Conservation (phyloP, 192 early-diverging fungal species). For the Blastocladiella britannica region DNA sequence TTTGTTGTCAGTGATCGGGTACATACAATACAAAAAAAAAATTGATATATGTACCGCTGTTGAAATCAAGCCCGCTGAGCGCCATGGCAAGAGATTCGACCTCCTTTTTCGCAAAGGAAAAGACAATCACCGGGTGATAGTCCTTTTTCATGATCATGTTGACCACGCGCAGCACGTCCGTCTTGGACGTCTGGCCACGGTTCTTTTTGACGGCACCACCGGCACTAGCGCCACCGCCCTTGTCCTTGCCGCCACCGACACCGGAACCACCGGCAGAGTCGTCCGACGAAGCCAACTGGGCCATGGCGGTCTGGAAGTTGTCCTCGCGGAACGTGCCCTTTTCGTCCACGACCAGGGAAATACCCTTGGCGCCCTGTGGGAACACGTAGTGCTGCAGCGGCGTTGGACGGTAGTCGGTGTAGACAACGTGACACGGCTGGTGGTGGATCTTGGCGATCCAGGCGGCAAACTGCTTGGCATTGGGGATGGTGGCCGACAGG, state of each 20-base stretch:
- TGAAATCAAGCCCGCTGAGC: slow-evolving; percentile 84
- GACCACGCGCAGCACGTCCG: slow-evolving; percentile 84
- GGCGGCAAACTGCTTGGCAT: slow-evolving; percentile 96
- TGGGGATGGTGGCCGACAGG: slow-evolving; percentile 94
- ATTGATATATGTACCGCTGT: slow-evolving; percentile 20
- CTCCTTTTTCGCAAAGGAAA: slow-evolving; percentile 83
- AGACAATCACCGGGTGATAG: slow-evolving; percentile 97
- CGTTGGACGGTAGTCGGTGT: slow-evolving; percentile 90
- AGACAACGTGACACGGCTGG: slow-evolving; percentile 96
- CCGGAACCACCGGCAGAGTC: slow-evolving; percentile 26
- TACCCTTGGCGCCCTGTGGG: slow-evolving; percentile 74
- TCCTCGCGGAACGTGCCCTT: slow-evolving; percentile 84
- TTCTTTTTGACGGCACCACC: slow-evolving; percentile 8
- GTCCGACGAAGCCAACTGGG: slow-evolving; percentile 39
- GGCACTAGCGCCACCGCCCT: slow-evolving; percentile 11
- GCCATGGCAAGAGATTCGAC: slow-evolving; percentile 79
- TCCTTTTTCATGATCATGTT: slow-evolving; percentile 87
- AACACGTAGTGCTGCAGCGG: slow-evolving; percentile 95
- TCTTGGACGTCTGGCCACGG: slow-evolving; percentile 10
- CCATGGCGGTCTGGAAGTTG: slow-evolving; percentile 81
- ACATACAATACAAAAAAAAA: neutral
- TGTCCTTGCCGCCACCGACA: slow-evolving; percentile 20
- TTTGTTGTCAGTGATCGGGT: too few relatives aligned
- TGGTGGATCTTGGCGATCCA: slow-evolving; percentile 92
- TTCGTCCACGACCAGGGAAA: slow-evolving; percentile 90